Percentiles rank a stretch among this genome's conserved stretches.
These are phyloP conservation scores for Trichoderma semiorbis DNA, from an alignment of 2,329 filamentous ascomycete species.

Conservation along the genomic window DNA sequence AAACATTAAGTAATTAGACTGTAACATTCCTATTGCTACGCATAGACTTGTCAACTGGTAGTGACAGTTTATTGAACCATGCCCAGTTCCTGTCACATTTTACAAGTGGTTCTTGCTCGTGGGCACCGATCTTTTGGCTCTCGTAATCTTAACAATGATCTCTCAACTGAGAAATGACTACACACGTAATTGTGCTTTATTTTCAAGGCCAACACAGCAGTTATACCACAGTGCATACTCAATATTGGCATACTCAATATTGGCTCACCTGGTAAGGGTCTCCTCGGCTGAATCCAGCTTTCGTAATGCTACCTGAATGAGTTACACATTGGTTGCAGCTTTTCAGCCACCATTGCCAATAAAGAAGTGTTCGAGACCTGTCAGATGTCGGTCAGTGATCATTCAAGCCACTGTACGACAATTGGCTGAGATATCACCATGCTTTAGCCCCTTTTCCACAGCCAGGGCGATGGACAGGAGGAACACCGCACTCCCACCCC, in stretches of 20 bases:
- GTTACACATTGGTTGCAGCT: background rate
- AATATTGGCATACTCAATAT: background rate
- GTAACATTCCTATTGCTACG: background rate
- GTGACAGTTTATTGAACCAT: background rate
- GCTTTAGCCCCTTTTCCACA: background rate
- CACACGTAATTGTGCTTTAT: background rate
- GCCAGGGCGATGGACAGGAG: background rate
- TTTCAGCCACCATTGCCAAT: background rate
- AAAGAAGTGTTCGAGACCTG: background rate
- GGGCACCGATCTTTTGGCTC: background rate
- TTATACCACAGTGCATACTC: background rate
- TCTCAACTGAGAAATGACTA: background rate
- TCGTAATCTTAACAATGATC: background rate
- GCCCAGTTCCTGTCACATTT: background rate
- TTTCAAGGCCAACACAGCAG: background rate
- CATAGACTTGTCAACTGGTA: background rate
- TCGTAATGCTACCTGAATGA: background rate
- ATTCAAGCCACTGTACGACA: background rate
- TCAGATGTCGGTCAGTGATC: background rate
- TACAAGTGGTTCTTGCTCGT: background rate
- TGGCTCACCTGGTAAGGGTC: background rate
- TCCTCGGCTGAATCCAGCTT: background rate
- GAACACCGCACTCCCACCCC: background rate
- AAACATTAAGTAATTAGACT: background rate
- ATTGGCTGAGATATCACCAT: background rate